Evolutionary conservation across 73 alveolate species (phyloP).

Genomic region (Paramecium pentaurelia): DNA sequence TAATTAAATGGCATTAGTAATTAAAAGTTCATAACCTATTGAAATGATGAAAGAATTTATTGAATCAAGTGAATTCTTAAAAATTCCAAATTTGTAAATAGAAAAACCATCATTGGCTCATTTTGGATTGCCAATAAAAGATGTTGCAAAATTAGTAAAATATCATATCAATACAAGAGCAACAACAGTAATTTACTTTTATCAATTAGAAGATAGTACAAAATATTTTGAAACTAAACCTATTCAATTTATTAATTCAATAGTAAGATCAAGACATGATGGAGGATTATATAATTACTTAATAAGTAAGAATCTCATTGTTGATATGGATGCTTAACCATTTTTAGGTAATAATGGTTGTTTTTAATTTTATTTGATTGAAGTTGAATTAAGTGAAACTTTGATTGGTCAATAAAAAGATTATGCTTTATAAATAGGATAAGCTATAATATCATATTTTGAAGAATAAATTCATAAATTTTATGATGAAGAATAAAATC

Average conservation of each 20-base stretch:
- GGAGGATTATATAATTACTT: slow-evolving; percentile 22
- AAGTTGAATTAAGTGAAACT: background rate
- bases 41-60: slow-evolving; percentile 23
- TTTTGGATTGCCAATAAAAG: background rate
- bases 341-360: slow-evolving; percentile 16
- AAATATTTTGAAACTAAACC: background rate
- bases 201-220: background rate
- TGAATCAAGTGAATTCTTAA: background rate
- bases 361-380: background rate
- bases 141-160: background rate
- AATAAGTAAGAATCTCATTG: background rate
- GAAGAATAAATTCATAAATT: background rate
- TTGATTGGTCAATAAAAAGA: background rate
- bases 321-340: slow-evolving; percentile 9
- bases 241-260: background rate
- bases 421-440: background rate
- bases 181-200: background rate
- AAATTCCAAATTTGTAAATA: background rate
- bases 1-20: slow-evolving; percentile 13
- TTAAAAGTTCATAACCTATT: background rate
- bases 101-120: background rate
- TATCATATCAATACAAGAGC: background rate
- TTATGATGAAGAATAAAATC: slow-evolving; percentile 15
- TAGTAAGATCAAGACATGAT: slow-evolving; percentile 20
- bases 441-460: slow-evolving; percentile 24